Evolutionary conservation across 2,329 filamentous ascomycete species (phyloP).

Genomic region (Cladosporium halotolerans): DNA sequence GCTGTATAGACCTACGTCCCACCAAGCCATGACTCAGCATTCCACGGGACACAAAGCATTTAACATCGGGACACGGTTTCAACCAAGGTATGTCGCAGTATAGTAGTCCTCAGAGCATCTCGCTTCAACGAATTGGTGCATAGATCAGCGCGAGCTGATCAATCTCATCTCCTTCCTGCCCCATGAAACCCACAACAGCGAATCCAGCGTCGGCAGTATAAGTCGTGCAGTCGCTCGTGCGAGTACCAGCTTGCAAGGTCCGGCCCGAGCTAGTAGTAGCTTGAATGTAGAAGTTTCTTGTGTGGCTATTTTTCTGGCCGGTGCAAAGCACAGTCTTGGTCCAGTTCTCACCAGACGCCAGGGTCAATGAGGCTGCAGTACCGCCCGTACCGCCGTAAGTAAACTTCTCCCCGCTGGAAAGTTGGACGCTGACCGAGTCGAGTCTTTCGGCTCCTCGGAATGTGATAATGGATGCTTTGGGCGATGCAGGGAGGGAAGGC

Average conservation of each 20-base stretch:
- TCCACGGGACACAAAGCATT: too few species aligned
- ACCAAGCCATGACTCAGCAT: too few species aligned
- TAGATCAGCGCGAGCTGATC: conserved; percentile 5
- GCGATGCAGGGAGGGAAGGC: not conserved
- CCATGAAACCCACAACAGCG: conserved; percentile 8
- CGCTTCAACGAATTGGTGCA: not conserved
- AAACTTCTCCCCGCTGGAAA: not conserved
- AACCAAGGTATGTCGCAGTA: too few species aligned
- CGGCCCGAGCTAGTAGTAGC: conserved; percentile 2
- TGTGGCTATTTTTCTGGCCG: not conserved
- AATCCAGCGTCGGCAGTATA: conserved; percentile 3
- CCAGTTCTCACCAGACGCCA: conserved; percentile 2
- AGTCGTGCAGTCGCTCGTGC: not conserved
- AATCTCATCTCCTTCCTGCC: not conserved
- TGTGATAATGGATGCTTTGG: not conserved
- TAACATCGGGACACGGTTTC: too few species aligned
- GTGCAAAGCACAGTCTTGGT: conserved; percentile 4
- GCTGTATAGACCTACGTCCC: too few species aligned
- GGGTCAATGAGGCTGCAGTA: not conserved
- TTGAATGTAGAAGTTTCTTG: conserved; percentile 6
- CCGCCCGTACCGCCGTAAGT: conserved; percentile 2
- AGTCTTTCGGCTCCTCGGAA: conserved; percentile 7
- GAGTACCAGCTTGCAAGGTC: conserved; percentile 3
- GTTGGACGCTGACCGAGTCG: conserved; percentile 2
- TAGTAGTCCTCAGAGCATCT: too few species aligned